phyloP scores from a whole-genome alignment of 148 eudicot species.

The Heliosperma pusillum region DNA sequence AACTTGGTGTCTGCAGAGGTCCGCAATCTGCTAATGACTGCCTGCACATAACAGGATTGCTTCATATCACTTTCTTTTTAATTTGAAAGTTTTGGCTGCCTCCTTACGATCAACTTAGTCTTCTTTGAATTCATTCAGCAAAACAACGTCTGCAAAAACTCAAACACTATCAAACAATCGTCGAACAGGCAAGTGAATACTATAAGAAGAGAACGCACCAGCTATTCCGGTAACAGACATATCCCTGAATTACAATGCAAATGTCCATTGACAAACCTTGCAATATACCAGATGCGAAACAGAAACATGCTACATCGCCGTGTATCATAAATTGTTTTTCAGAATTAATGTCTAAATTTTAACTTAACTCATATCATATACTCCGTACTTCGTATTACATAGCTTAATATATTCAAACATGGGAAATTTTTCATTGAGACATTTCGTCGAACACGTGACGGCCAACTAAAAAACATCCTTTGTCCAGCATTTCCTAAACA shows the following conservation, averaged over 20 bases:
- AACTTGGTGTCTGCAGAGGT: slow-evolving; percentile 65
- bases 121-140: too few species aligned
- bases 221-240: slow-evolving; percentile 48
- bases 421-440: background rate
- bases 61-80: slow-evolving; percentile 75
- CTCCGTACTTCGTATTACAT: too few species aligned
- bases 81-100: slow-evolving; percentile 69
- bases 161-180: slow-evolving; percentile 27
- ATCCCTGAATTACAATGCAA: background rate
- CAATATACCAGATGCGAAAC: background rate
- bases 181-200: slow-evolving; percentile 32
- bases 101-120: too few species aligned
- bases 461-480: background rate
- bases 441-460: slow-evolving; percentile 15
- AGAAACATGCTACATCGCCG: background rate
- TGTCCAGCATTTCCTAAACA: too few species aligned
- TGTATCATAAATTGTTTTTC: background rate
- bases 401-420: too few species aligned
- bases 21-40: slow-evolving; percentile 66
- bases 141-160: too few species aligned
- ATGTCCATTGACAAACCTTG: too few species aligned
- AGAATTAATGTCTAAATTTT: background rate
- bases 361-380: background rate
- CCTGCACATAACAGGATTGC: slow-evolving; percentile 64
- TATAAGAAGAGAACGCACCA: slow-evolving; percentile 31